Percentiles rank a stretch among this genome's conserved stretches.
Evolutionary conservation across 192 early-diverging fungal species (phyloP).

Genomic region (Pilaira anomala): DNA sequence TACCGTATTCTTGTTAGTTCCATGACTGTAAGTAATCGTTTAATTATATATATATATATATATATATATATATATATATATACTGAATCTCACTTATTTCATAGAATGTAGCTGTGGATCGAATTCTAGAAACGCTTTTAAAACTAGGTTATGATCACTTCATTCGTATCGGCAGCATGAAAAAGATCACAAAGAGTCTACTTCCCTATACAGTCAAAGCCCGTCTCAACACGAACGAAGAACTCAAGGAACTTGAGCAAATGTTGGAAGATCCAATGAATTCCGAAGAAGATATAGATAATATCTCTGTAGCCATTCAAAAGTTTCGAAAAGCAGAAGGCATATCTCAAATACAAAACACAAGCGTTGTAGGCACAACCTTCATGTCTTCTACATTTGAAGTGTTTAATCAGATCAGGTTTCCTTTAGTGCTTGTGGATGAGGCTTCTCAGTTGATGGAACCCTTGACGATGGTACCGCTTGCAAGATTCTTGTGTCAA

Average conservation of each 20-base stretch:
- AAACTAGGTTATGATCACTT: conserved; percentile 64
- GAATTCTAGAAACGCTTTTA: conserved; percentile 61
- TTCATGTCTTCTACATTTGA: conserved; percentile 80
- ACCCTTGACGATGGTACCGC: conserved; percentile 81
- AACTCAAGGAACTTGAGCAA: conserved; percentile 73
- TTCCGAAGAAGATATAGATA: conserved; percentile 37
- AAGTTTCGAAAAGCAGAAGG: conserved; percentile 58
- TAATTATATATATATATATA: not conserved
- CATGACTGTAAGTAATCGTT: conserved; percentile 57
- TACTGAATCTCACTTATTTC: not conserved
- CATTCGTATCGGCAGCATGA: conserved; percentile 67
- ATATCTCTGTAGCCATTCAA: conserved; percentile 50
- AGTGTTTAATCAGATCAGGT: conserved; percentile 50
- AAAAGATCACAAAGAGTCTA: conserved; percentile 62
- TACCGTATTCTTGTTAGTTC: conserved; percentile 62
- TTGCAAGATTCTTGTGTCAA: conserved; percentile 57
- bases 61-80: not conserved
- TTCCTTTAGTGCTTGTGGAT: conserved; percentile 79
- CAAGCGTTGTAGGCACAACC: conserved; percentile 70
- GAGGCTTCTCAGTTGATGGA: conserved; percentile 88
- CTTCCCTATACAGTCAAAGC: conserved; percentile 60
- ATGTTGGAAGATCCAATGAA: conserved; percentile 62
- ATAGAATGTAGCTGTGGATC: conserved; percentile 76
- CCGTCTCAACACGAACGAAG: conserved; percentile 35
- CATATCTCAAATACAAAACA: conserved; percentile 38